Conservation (phyloP, 2,329 filamentous ascomycete species). For the Exophiala calicioides region DNA sequence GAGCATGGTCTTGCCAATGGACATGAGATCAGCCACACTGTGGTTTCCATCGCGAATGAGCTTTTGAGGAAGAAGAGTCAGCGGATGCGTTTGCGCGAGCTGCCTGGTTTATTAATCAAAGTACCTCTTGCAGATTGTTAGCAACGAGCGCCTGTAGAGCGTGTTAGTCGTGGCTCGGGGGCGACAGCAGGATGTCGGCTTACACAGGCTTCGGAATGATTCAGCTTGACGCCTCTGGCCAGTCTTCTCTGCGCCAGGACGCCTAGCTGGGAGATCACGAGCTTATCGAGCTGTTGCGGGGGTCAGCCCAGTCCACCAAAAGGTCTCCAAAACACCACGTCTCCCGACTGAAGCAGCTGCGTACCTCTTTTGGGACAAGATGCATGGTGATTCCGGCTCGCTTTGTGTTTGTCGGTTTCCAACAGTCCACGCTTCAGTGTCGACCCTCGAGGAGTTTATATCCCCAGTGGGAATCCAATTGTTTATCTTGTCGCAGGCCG, state of each 20-base stretch:
- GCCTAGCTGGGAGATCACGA: slow-evolving; percentile 86
- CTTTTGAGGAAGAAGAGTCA: slow-evolving; percentile 40
- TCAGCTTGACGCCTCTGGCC: slow-evolving; percentile 82
- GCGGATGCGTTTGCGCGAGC: not conserved
- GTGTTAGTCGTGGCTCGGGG: slow-evolving; percentile 8
- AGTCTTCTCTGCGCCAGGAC: slow-evolving; percentile 83
- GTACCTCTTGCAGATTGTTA: slow-evolving; percentile 81
- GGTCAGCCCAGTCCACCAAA: too few relatives aligned
- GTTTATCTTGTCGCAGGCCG: slow-evolving; percentile 10
- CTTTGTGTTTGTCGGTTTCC: not conserved
- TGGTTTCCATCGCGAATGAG: slow-evolving; percentile 96
- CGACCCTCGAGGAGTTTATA: not conserved
- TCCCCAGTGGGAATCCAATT: not conserved
- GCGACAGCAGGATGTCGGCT: slow-evolving; percentile 3
- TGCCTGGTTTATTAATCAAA: slow-evolving; percentile 16
- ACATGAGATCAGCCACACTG: slow-evolving; percentile 90
- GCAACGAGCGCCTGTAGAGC: slow-evolving; percentile 60
- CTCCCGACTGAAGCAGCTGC: not conserved
- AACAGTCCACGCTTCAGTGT: not conserved
- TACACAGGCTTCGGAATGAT: slow-evolving; percentile 85
- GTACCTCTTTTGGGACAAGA: slow-evolving; percentile 50
- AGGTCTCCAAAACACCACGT: not conserved
- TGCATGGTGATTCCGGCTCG: slow-evolving; percentile 44
- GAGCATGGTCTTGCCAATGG: slow-evolving; percentile 85
- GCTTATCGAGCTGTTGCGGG: slow-evolving; percentile 81